Evolutionary conservation across 2,329 filamentous ascomycete species (phyloP).

Genomic region (Ciborinia camelliae): DNA sequence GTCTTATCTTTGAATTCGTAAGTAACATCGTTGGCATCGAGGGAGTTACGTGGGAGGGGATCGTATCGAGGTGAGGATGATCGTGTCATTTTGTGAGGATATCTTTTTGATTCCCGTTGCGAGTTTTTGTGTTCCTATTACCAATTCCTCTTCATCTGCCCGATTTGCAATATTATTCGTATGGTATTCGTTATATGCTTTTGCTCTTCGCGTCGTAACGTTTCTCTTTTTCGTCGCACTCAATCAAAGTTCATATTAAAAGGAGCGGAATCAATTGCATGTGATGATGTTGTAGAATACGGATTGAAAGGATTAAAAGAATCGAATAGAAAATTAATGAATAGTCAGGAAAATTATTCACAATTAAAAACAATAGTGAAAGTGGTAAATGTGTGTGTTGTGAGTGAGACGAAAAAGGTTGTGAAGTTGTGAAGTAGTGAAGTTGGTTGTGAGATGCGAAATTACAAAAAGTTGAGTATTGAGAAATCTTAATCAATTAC

Average conservation of each 20-base stretch:
- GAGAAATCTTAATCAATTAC: too few species aligned
- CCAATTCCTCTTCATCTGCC: background rate
- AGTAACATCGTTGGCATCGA: constrained; percentile 22
- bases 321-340: background rate
- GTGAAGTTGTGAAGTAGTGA: background rate
- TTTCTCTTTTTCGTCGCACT: background rate
- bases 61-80: constrained; percentile 33
- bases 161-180: background rate
- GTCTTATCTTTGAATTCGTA: constrained; percentile 32
- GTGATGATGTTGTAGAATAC: background rate
- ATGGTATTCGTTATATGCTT: background rate
- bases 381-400: background rate
- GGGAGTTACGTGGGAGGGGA: constrained; percentile 27
- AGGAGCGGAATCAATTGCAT: background rate
- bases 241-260: background rate
- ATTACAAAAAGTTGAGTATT: too few species aligned
- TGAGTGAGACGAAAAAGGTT: too few species aligned
- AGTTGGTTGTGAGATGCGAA: too few species aligned
- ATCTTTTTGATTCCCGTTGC: background rate
- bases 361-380: background rate
- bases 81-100: background rate
- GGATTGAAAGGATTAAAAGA: background rate
- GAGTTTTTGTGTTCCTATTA: background rate
- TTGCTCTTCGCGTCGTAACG: background rate
- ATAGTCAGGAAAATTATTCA: background rate